Base-by-base conservation (phyloP, 2,329 filamentous ascomycete genomes). In the Aspergillus awamori region DNA sequence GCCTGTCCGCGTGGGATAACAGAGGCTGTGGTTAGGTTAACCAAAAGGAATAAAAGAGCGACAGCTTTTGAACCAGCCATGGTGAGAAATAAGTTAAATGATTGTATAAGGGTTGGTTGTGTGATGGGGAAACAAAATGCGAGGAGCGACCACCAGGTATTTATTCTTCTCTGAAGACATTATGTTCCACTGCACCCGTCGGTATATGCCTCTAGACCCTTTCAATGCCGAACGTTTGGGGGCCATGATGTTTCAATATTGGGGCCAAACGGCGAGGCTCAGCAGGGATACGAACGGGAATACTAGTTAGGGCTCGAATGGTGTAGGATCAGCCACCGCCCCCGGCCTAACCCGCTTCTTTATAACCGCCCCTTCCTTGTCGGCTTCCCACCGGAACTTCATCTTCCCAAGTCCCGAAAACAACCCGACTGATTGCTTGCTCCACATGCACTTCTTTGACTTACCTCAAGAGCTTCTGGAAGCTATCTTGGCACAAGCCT, bases 371-470 rank as follows among this genome's bases (percentile, higher is more conserved):
- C 15, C n/a, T 10, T 10, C 47, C 13, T 33, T 36, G 11, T 13
- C 26, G 15, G 24, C 24, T 11, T 30, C 15, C 47, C 13, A 10
- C 17, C 26, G 15, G 22, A 45, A 45, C 26, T 6, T 51, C 47
- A 49, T n/a, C 47, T 51, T 22, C 10, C 15, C 17, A 17, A 13
- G 20, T 8, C 26, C 28, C 8, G 4, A 20, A 22, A 10, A n/a
- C 30, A 13, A 33, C n/a, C 15, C n/a, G 30, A 20, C n/a, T n/a
- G n/a, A 6, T 4, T 20, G 20, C 20, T 30, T 51, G 15, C 8
- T 51, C 26, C 47, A 28, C 45, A 55, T 55, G 53, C 45, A 45
- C n/a, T 47, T 60, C 13, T 13, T 56, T n/a, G 33, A 36, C 41
- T 45, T 57, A 5, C 58, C 58, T 2, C 13, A n/a, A 8, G 58